Percentiles rank a stretch among this genome's conserved stretches.
Conservation (phyloP, 1,284 basidiomycete species). For the Malassezia nana region DNA sequence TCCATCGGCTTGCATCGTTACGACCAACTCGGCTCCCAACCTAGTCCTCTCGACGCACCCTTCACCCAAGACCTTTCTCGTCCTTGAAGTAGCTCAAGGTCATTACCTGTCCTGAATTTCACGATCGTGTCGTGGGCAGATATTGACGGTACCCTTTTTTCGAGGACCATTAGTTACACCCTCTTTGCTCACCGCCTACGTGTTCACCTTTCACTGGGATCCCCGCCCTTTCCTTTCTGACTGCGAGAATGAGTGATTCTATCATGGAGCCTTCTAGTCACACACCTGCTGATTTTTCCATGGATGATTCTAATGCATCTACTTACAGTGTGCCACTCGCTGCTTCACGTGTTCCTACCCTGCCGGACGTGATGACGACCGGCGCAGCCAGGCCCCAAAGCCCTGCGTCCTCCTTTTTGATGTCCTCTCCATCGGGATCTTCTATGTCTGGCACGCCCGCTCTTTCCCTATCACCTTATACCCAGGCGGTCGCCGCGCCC, state of each 20-base stretch:
- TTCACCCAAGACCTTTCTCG: neutral
- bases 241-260: neutral
- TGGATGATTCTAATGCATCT: slow-evolving; percentile 1
- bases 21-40: neutral
- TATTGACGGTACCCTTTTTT: neutral
- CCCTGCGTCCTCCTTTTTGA: neutral
- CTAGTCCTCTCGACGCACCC: neutral
- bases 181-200: neutral
- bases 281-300: neutral
- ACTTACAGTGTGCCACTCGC: neutral
- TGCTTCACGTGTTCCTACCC: neutral
- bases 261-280: neutral
- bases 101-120: neutral
- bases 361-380: neutral
- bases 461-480: slow-evolving; percentile 6
- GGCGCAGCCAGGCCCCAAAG: neutral
- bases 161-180: neutral
- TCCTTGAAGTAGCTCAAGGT: neutral
- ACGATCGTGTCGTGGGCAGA: neutral
- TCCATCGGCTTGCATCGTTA: neutral
- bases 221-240: neutral
- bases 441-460: neutral
- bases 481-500: slow-evolving; percentile 17
- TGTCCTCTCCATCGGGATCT: neutral
- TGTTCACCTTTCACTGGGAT: neutral